Evolutionary conservation across 495 filamentous ascomycete species (phyloP).

Genomic region (Xylaria cubensis): DNA sequence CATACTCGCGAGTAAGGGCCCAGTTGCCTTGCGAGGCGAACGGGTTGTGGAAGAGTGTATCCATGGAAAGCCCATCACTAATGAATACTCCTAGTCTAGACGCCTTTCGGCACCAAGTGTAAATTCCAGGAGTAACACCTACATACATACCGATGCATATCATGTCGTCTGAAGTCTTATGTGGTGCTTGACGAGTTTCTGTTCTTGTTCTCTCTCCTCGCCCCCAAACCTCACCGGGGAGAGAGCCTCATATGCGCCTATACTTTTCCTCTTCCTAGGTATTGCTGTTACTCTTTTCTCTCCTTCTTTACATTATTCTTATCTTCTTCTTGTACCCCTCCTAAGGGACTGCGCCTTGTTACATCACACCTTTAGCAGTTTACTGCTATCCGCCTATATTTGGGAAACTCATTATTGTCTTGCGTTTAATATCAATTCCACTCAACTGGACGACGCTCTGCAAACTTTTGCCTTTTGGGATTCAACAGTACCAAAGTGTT

Average conservation of each 20-base stretch:
- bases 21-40: conserved; percentile 4
- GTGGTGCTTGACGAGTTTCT: background rate
- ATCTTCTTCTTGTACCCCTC: background rate
- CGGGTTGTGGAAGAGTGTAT: background rate
- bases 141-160: conserved; percentile 8
- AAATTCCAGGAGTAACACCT: background rate
- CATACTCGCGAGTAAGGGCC: background rate
- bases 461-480: background rate
- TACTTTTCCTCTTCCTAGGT: background rate
- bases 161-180: background rate
- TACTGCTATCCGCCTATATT: background rate
- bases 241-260: background rate
- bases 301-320: background rate
- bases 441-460: background rate
- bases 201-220: background rate
- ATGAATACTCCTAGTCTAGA: background rate
- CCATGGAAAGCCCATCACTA: background rate
- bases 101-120: conserved; percentile 5
- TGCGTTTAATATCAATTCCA: background rate
- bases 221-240: background rate
- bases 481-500: background rate
- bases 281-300: background rate
- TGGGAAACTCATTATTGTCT: background rate
- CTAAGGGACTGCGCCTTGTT: background rate
- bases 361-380: background rate